Evolutionary conservation across 345 rosid genomes (phyloP), one percentile per base, ranked within the genome.

Genomic region (Noccaea caerulescens): DNA sequence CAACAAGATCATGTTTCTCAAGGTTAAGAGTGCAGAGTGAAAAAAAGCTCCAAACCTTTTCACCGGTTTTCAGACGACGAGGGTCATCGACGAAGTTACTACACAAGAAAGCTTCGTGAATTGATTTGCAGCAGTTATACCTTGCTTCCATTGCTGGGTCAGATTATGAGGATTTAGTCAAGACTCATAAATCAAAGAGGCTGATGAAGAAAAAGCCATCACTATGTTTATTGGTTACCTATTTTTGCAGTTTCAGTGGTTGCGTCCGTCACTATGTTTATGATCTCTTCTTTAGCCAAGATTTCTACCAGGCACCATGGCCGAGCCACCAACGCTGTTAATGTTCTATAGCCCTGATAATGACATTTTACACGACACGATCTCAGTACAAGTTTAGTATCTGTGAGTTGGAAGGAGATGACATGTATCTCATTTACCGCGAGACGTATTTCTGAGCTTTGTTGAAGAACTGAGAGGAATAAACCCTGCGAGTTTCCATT

Each of bases 261-360:
- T 62, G 96, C 82, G 75, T 84, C 93, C 34, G 88, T 87, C 54
- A 89, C 82, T 25, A 68, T 80, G 66, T 81, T 77, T 54, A 91
- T 74, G 30, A 94, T 85, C 79, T 91, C 97, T 56, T 77, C 85
- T 79, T 85, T 89, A 45, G 96, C 76, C 82, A 89, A 83, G 46
- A 94, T 79, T 78, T 91, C 96, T 81, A 83, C 77, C 69, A 91
- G 84, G 73, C 92, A 88, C 99, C 99, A 94, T 54, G 82, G 69
- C 72, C 97, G 83, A 82, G 80, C 82, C 66, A 82, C 97, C 84
- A 94, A 76, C 9, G 88, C 99, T 10, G 86, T 64, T 68, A 91
- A 68, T 60, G 83, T 74, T 80, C 97, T 81, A 75, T 94, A 89
- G 38, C 84, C 90, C 97, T 91, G 89, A 76, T 58, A 75, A 69